Evolutionary conservation across 495 filamentous ascomycete genomes (phyloP).

Genomic region (Tuber microsphaerosporum): DNA sequence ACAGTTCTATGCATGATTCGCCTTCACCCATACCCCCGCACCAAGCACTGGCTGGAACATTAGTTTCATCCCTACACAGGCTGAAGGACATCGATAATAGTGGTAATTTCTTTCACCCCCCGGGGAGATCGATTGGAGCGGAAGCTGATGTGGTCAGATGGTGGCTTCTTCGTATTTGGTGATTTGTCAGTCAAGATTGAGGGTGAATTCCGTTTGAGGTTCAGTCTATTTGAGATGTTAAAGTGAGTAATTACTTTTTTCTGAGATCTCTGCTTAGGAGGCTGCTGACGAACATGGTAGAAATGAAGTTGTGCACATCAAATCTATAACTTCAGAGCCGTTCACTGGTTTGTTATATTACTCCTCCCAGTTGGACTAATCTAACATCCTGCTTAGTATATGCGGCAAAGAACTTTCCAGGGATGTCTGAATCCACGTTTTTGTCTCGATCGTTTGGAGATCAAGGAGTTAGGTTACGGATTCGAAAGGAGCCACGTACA

Average conservation of each 20-base stretch:
- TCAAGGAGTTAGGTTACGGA: conserved; percentile 81
- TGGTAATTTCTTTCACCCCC: conserved; percentile 47
- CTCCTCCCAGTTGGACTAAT: background rate
- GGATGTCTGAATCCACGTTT: conserved; percentile 84
- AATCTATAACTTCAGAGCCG: conserved; percentile 61
- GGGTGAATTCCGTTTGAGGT: conserved; percentile 71
- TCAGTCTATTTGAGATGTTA: conserved; percentile 78
- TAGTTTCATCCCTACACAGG: conserved; percentile 86
- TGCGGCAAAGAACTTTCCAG: conserved; percentile 71
- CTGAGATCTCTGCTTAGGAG: conserved; percentile 4
- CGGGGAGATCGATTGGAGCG: background rate
- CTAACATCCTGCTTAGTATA: conserved; percentile 51
- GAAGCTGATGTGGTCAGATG: conserved; percentile 51
- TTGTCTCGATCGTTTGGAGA: conserved; percentile 89
- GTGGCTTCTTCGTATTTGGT: conserved; percentile 94
- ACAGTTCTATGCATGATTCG: conserved; percentile 56
- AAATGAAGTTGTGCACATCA: conserved; percentile 58
- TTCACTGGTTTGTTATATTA: conserved; percentile 57
- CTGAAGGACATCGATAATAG: conserved; percentile 85
- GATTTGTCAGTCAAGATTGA: conserved; percentile 81
- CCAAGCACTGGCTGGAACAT: conserved; percentile 62
- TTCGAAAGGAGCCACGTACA: conserved; percentile 74
- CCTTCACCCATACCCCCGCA: conserved; percentile 46
- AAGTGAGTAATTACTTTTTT: conserved; percentile 49
- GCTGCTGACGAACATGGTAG: conserved; percentile 41